Conservation (phyloP, 176 grass and related monocot species). For the Zoysia japonica region DNA sequence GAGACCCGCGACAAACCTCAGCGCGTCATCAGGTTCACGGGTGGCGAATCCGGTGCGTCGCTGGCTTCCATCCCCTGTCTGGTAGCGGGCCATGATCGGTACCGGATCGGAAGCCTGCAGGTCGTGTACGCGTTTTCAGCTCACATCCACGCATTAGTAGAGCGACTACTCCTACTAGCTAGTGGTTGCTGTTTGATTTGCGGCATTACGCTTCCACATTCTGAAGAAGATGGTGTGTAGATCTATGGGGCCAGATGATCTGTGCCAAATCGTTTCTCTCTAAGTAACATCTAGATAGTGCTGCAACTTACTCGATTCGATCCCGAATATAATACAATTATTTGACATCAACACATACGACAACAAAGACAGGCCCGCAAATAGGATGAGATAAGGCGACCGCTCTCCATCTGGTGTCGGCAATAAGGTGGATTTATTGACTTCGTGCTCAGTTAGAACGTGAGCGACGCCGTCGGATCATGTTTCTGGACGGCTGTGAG, state of each 20-base stretch:
- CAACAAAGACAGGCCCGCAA: too few species aligned
- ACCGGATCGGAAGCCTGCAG: background rate
- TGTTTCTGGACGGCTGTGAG: too few species aligned
- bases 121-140: background rate
- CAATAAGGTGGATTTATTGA: too few species aligned
- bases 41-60: background rate
- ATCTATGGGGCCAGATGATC: background rate
- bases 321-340: too few species aligned
- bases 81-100: background rate
- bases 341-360: too few species aligned
- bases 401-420: too few species aligned
- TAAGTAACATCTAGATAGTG: background rate
- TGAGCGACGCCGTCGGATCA: too few species aligned
- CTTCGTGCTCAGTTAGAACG: too few species aligned
- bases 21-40: slow-evolving; percentile 23
- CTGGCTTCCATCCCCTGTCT: background rate
- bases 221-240: background rate
- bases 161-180: too few species aligned
- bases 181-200: background rate
- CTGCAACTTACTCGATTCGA: background rate
- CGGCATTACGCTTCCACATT: background rate
- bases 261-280: background rate
- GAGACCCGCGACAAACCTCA: slow-evolving; percentile 7
- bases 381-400: too few species aligned
- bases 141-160: background rate